phyloP scores from a whole-genome alignment of 2,329 filamentous ascomycete species.

The Colletotrichum spaethianum region DNA sequence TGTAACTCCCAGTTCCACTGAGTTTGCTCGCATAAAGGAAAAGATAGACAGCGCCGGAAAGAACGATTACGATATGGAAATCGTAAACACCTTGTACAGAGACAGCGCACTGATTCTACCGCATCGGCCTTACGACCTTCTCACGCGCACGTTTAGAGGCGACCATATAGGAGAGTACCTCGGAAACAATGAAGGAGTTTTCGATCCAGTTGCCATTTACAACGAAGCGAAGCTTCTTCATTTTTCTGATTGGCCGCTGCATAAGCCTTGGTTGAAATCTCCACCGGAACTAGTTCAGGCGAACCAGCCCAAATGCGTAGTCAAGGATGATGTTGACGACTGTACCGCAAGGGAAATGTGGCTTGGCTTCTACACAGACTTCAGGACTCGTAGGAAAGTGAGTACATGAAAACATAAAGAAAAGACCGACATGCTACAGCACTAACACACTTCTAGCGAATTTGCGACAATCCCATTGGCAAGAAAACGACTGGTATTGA shows the following conservation, averaged over 20 bases:
- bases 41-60: constrained; percentile 44
- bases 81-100: constrained; percentile 74
- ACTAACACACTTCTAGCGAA: neutral
- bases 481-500: neutral
- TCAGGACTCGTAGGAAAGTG: constrained; percentile 34
- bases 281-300: constrained; percentile 23
- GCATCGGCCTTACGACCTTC: constrained; percentile 72
- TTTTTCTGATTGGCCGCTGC: constrained; percentile 45
- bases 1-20: constrained; percentile 68
- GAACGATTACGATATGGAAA: constrained; percentile 75
- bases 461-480: neutral
- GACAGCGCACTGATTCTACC: constrained; percentile 73
- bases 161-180: constrained; percentile 62
- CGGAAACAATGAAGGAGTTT: constrained; percentile 59
- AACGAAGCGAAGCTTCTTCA: constrained; percentile 73
- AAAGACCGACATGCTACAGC: neutral
- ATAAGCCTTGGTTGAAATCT: constrained; percentile 41
- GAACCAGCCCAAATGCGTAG: constrained; percentile 19
- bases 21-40: constrained; percentile 57
- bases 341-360: constrained; percentile 38
- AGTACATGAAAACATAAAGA: neutral
- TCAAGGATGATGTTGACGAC: constrained; percentile 21
- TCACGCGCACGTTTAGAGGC: constrained; percentile 73
- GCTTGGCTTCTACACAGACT: constrained; percentile 41
- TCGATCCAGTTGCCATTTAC: constrained; percentile 67